Evolutionary conservation across 1,284 basidiomycete species (phyloP), one percentile per base, ranked within the genome.

Genomic region (Heterobasidion parviporum): DNA sequence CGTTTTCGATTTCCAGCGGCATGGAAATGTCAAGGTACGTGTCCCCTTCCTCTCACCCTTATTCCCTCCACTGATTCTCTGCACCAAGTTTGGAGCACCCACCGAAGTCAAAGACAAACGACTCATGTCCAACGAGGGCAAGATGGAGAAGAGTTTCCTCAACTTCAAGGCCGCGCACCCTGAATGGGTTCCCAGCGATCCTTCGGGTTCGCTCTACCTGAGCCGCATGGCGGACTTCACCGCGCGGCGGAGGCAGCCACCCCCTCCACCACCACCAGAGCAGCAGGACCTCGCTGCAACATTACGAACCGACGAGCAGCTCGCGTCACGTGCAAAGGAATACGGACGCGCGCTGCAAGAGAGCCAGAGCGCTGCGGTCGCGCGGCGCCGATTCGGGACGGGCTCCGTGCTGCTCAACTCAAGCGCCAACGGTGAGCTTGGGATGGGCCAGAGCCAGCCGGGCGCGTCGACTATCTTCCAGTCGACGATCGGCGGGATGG

Each of bases 91-190:
- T 64, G 92, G 91, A 33, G 92, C 88, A 8, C 89, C 89, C 1
- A 78, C 79, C 2, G 72, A 75, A 43, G 79, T 77, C 16, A 74
- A 75, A n/a, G 85, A 92, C 61, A 84, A 85, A 64, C 80, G 83
- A 54, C 84, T 89, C 74, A 75, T 89, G 61, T 90, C 89, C 6
- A 91, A 90, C 62, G 90, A 95, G 62, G 90, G 92, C 54, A 97
- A 98, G 78, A 98, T 99, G 94, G 96, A 99, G 76, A 95, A 98
- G 75, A 91, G 87, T 64, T 94, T 99, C 72, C 74, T 98, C 41
- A 94, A 93, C 65, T 99, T 99, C 80, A 96, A 94, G 75, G 92
- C 92, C 48, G 88, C 92, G 10, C 92, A 98, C 72, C 94, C 94
- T 9, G 92, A 94, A 64, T 98, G 94, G 94, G 89, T 85, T 61